Evolutionary conservation across 257 asterid genomes (phyloP), one percentile per base, ranked within the genome.

Genomic region (Plantago ovata): DNA sequence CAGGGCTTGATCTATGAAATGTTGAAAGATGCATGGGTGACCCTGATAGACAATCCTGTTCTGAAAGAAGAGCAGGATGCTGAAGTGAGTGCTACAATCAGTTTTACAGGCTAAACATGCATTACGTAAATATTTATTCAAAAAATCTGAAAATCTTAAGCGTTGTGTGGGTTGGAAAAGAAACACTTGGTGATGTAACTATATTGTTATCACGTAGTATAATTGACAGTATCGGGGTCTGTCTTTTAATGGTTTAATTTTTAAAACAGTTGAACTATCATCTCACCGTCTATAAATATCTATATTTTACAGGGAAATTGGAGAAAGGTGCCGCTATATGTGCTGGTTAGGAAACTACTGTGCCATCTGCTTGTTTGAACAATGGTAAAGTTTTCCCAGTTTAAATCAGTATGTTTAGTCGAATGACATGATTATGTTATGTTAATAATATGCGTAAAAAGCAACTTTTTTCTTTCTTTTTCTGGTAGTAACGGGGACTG

Each of bases 131-230:
- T 33, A 46, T 72, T 11, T 50, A 54, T 57, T 24, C 58, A 43
- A 64, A 38, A 45, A 56, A 33, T 15, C 67, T 70, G 61, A 69
- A n/a, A 47, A 67, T 60, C 66, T 7, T 52, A 65, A 23, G 32
- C 44, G 21, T 44, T 67, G 10, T 69, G 70, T 69, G 86, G 98
- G 64, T 90, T 69, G 98, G 98, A 66, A 90, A 90, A 82, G 96
- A 96, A 60, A 22, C 95, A 45, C 85, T 96, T 32, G 96, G 98
- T 62, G 98, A 90, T 56, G 95, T 86, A 13, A 88, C 96, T 44
- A 88, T 88, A 69, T 83, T 88, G 79, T 95, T 95, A 39, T 85
- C 98, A 47, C 42, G 98, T 90, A 11, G 96, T 90, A 90, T 69
- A 84, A 81, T 66, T 79, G 84, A 53, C 98, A 90, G 62, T 90